These are phyloP conservation scores for Ustilago trichophora DNA, from an alignment of 1,284 basidiomycete species.

Conservation along the genomic window DNA sequence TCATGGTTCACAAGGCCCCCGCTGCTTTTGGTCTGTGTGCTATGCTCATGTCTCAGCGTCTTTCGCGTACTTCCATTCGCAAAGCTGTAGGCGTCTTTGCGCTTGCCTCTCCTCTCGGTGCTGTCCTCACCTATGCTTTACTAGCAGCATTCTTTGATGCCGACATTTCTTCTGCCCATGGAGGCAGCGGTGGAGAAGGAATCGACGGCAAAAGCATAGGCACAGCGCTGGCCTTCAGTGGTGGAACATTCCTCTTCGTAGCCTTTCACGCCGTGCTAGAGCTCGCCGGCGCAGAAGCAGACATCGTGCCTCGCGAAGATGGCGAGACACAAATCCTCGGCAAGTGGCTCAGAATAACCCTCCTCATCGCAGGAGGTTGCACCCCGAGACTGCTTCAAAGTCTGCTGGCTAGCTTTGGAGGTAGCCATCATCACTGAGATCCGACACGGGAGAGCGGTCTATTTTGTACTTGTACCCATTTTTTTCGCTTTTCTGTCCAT, in stretches of 20 bases:
- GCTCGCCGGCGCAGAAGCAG: conserved; percentile 44
- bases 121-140: conserved; percentile 40
- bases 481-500: too few species aligned
- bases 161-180: background rate
- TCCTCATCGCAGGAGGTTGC: conserved; percentile 27
- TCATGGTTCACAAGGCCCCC: conserved; percentile 66
- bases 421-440: conserved; percentile 22
- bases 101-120: conserved; percentile 54
- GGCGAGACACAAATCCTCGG: conserved; percentile 32
- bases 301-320: conserved; percentile 7
- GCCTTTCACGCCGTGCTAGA: conserved; percentile 73
- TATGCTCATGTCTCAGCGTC: conserved; percentile 56
- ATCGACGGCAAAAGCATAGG: conserved; percentile 70
- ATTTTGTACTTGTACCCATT: conserved; percentile 22
- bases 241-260: conserved; percentile 92
- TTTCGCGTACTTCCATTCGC: conserved; percentile 43
- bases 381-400: conserved; percentile 33
- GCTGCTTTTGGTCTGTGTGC: conserved; percentile 62
- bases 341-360: conserved; percentile 23
- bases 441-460: background rate
- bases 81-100: conserved; percentile 54
- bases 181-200: background rate
- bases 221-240: conserved; percentile 80
- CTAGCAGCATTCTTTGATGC: conserved; percentile 23
- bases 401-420: conserved; percentile 11